Percentiles rank a stretch among this genome's conserved stretches.
These are phyloP conservation scores for Coemansia sp. DNA, from an alignment of 192 early-diverging fungal species.

Conservation along the genomic window DNA sequence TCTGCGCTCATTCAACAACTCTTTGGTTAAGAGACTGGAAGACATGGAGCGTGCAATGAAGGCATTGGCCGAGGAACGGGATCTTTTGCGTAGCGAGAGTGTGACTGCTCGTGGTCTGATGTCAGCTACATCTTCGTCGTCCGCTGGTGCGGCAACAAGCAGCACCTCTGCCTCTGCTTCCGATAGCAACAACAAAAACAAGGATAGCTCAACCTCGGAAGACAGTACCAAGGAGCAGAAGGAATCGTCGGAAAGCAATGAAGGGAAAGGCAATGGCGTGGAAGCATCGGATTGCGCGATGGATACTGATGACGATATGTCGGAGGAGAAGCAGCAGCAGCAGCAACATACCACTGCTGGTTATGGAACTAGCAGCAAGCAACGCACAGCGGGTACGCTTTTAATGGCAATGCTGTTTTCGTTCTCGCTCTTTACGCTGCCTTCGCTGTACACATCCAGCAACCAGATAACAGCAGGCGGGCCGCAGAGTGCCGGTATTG, in stretches of 20 bases:
- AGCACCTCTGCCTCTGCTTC: neutral
- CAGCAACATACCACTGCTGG: constrained; percentile 2
- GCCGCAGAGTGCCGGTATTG: constrained; percentile 25
- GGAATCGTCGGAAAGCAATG: neutral
- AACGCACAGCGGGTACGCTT: constrained; percentile 30
- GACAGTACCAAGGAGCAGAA: neutral
- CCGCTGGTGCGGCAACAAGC: constrained; percentile 11
- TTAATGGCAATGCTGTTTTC: constrained; percentile 80
- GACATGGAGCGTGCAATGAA: constrained; percentile 58
- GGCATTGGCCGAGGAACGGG: constrained; percentile 52
- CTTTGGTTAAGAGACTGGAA: constrained; percentile 60
- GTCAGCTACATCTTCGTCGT: constrained; percentile 19
- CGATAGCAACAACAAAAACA: neutral
- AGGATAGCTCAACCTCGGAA: neutral
- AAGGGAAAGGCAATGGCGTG: neutral
- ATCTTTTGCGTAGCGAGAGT: constrained; percentile 43
- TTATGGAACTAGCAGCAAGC: constrained; percentile 7
- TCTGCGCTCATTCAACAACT: constrained; percentile 58
- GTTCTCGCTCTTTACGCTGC: constrained; percentile 78
- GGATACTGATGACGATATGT: constrained; percentile 55
- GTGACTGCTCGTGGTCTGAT: constrained; percentile 16
- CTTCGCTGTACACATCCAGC: constrained; percentile 49
- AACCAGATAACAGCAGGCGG: constrained; percentile 37
- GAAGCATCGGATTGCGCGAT: constrained; percentile 15
- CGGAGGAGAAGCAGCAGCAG: neutral